Conservation (phyloP, 331 rosid genomes). For the Stylosanthes scabra region DNA sequence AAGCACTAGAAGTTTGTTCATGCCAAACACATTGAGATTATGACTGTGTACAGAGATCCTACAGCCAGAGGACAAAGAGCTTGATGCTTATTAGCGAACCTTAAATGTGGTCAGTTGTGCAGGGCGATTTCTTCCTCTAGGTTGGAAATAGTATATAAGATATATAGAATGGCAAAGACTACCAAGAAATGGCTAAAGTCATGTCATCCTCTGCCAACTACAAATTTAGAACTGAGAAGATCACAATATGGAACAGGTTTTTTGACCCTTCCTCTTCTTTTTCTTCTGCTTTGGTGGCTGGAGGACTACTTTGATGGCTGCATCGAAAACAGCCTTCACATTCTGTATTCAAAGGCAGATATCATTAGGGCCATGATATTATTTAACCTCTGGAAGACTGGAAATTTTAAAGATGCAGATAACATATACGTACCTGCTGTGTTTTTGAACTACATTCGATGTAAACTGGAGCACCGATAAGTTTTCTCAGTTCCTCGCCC, state of each 20-base stretch:
- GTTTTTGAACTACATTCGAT: conserved; percentile 98
- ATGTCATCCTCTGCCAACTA: conserved; percentile 47
- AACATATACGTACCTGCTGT: conserved; percentile 71
- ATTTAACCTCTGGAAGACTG: not conserved
- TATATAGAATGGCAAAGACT: conserved; percentile 48
- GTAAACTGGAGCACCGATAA: conserved; percentile 85
- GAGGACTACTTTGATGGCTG: conserved; percentile 94
- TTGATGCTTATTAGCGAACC: conserved; percentile 49
- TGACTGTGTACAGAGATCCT: conserved; percentile 54
- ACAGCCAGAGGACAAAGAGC: conserved; percentile 47
- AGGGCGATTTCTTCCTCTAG: conserved; percentile 49
- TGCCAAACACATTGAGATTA: conserved; percentile 47
- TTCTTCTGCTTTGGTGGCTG: conserved; percentile 94
- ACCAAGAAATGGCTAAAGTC: conserved; percentile 55
- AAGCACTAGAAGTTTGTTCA: conserved; percentile 33
- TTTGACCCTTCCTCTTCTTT: conserved; percentile 80
- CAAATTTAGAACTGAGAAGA: conserved; percentile 28
- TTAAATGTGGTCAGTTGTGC: conserved; percentile 52
- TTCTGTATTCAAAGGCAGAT: conserved; percentile 61
- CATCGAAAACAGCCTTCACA: conserved; percentile 95
- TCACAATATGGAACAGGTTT: conserved; percentile 85
- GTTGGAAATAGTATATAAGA: conserved; percentile 46
- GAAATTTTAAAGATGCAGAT: conserved; percentile 20
- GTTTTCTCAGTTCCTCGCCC: conserved; percentile 94
- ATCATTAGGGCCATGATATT: conserved; percentile 17